These are phyloP conservation scores for Mycena crocata DNA, from an alignment of 768 basidiomycete genomes.

Conservation along the genomic window DNA sequence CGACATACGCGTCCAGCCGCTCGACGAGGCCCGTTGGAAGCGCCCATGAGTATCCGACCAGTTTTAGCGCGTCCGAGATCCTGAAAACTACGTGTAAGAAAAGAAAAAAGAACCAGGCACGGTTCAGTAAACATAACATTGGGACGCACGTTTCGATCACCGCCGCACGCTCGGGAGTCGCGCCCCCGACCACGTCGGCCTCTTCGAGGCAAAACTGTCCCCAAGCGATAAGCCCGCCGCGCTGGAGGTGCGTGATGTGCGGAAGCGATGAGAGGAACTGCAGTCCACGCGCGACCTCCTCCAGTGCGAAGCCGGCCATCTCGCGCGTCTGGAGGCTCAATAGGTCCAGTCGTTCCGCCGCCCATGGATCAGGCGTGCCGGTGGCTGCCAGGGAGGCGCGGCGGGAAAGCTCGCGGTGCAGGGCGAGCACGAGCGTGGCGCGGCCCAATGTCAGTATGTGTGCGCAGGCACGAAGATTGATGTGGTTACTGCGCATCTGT, in stretches of 20 bases:
- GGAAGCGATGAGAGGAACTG: not conserved
- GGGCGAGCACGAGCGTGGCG: conserved; percentile 7
- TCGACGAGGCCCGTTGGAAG: not conserved
- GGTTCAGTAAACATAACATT: not conserved
- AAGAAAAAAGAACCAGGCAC: not conserved
- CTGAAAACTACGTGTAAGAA: not conserved
- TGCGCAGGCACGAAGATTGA: conserved; percentile 3
- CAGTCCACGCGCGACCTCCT: conserved; percentile 8
- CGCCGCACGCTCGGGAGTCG: not conserved
- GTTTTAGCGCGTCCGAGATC: conserved; percentile 11
- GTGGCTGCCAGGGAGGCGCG: not conserved
- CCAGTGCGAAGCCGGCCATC: not conserved
- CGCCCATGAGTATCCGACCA: conserved; percentile 14
- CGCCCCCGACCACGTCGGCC: conserved; percentile 2
- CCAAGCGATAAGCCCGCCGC: not conserved
- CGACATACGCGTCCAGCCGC: conserved; percentile 9
- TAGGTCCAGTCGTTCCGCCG: conserved; percentile 1
- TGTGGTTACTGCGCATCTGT: not conserved
- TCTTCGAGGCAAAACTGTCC: conserved; percentile 20
- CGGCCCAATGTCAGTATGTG: conserved; percentile 1
- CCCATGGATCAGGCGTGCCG: not conserved
- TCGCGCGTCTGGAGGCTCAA: conserved; percentile 9
- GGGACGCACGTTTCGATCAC: conserved; percentile 14
- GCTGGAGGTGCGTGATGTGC: conserved; percentile 3
- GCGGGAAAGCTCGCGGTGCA: not conserved